A percentile compares a stretch with the other conserved stretches of the same genome.
Evolutionary conservation across 2,329 filamentous ascomycete genomes (phyloP).

Genomic region (Aspergillus sp.): DNA sequence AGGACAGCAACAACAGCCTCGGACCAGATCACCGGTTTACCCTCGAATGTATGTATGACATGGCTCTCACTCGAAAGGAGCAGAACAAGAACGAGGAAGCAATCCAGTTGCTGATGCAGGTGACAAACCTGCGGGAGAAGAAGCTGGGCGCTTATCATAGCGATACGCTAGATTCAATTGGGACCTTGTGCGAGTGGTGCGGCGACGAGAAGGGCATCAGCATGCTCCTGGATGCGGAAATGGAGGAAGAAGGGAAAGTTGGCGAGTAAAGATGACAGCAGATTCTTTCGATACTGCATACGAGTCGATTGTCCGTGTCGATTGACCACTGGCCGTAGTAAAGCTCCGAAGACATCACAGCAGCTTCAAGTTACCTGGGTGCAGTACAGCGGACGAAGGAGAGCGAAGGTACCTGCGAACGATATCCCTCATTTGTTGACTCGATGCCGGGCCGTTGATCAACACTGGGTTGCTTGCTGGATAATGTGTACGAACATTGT

Average conservation of each 20-base stretch:
- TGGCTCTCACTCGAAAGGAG: slow-evolving; percentile 4
- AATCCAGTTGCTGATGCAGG: slow-evolving; percentile 4
- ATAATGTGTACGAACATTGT: too few species aligned
- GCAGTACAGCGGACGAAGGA: too few species aligned
- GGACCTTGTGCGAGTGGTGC: slow-evolving; percentile 6
- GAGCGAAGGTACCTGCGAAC: too few species aligned
- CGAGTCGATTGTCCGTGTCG: too few species aligned
- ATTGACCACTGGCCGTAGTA: too few species aligned
- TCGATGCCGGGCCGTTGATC: too few species aligned
- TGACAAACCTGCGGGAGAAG: slow-evolving; percentile 2
- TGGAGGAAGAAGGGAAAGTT: background rate
- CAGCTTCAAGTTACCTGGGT: too few species aligned
- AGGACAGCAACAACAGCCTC: slow-evolving; percentile 5
- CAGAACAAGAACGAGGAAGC: slow-evolving; percentile 4
- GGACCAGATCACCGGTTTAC: slow-evolving; percentile 8
- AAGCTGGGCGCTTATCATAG: slow-evolving; percentile 5
- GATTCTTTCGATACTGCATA: too few species aligned
- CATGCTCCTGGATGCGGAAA: slow-evolving; percentile 5
- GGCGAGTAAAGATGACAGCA: too few species aligned
- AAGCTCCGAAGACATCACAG: too few species aligned
- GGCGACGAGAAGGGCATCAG: slow-evolving; percentile 3
- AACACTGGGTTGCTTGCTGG: too few species aligned
- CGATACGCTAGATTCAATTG: slow-evolving; percentile 3
- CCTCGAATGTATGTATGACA: slow-evolving; percentile 1
- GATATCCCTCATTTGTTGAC: too few species aligned